Conservation (phyloP, 148 eudicot species). For the Vaccinium vitisidaea region DNA sequence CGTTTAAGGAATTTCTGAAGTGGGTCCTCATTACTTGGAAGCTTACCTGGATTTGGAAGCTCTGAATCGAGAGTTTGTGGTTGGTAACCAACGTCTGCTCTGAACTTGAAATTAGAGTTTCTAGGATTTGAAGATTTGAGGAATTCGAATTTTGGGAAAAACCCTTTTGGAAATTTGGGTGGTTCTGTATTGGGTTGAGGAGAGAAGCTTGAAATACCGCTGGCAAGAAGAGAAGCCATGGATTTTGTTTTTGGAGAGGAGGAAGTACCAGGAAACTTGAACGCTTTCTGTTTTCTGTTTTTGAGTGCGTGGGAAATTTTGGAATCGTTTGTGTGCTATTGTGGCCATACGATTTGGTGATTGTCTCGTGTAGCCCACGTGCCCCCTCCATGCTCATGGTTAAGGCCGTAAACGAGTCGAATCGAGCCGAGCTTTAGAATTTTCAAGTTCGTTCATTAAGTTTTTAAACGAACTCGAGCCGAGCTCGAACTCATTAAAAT, state of each 20-base stretch:
- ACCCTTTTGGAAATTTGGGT: slow-evolving; percentile 37
- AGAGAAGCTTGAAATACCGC: slow-evolving; percentile 47
- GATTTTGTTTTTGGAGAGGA: slow-evolving; percentile 12
- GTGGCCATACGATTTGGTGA: not conserved
- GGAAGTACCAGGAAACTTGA: not conserved
- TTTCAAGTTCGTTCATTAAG: too few species aligned
- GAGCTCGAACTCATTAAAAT: too few species aligned
- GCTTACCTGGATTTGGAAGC: slow-evolving; percentile 28
- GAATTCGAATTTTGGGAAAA: slow-evolving; percentile 30
- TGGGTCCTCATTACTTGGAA: slow-evolving; percentile 50
- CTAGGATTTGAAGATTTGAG: slow-evolving; percentile 25
- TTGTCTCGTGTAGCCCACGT: slow-evolving; percentile 8
- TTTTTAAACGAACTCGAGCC: too few species aligned
- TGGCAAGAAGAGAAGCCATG: slow-evolving; percentile 73
- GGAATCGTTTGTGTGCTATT: not conserved
- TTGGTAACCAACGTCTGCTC: slow-evolving; percentile 59
- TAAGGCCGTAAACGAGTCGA: too few species aligned
- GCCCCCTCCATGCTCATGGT: not conserved
- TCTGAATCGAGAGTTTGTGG: slow-evolving; percentile 35
- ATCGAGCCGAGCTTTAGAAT: too few species aligned
- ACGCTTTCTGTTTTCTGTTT: too few species aligned
- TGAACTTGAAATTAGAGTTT: slow-evolving; percentile 28
- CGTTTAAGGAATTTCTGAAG: slow-evolving; percentile 73
- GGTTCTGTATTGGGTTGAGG: slow-evolving; percentile 39
- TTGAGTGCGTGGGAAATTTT: not conserved